Conservation (phyloP, 2,329 filamentous ascomycete genomes). For the Phoma sp. region DNA sequence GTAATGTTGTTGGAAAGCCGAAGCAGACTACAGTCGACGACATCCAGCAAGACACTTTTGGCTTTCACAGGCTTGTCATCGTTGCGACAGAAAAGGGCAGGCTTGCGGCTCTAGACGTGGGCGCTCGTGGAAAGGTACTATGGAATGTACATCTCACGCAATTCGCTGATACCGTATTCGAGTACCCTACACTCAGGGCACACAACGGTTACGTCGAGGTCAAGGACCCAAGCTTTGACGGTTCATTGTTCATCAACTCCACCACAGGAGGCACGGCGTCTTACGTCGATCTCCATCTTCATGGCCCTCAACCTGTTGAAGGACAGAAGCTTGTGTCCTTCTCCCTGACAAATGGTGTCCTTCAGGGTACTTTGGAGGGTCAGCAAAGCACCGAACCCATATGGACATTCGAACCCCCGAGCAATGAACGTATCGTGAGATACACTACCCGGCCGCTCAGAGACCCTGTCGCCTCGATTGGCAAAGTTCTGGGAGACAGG, state of each 20-base stretch:
- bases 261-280: slow-evolving; percentile 39
- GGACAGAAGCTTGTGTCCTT: slow-evolving; percentile 41
- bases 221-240: slow-evolving; percentile 30
- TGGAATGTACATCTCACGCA: slow-evolving; percentile 75
- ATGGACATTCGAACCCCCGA: slow-evolving; percentile 76
- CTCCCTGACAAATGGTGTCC: slow-evolving; percentile 38
- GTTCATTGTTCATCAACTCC: slow-evolving; percentile 40
- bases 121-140: slow-evolving; percentile 72
- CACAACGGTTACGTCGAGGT: slow-evolving; percentile 44
- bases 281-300: slow-evolving; percentile 22
- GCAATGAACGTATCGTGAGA: slow-evolving; percentile 70
- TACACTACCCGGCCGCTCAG: slow-evolving; percentile 73
- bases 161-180: slow-evolving; percentile 64
- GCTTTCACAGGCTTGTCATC: slow-evolving; percentile 84
- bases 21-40: slow-evolving; percentile 60
- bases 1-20: slow-evolving; percentile 60
- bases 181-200: slow-evolving; percentile 59
- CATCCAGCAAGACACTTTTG: slow-evolving; percentile 76
- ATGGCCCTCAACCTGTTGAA: slow-evolving; percentile 18
- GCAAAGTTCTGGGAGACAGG: slow-evolving; percentile 87
- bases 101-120: slow-evolving; percentile 79
- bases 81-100: slow-evolving; percentile 80
- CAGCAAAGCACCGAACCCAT: slow-evolving; percentile 33
- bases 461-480: slow-evolving; percentile 92
- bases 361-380: slow-evolving; percentile 40